Percentiles rank a stretch among this genome's conserved stretches.
Evolutionary conservation across 2,329 filamentous ascomycete species (phyloP).

Genomic region (Pseudogymnoascus sp.): DNA sequence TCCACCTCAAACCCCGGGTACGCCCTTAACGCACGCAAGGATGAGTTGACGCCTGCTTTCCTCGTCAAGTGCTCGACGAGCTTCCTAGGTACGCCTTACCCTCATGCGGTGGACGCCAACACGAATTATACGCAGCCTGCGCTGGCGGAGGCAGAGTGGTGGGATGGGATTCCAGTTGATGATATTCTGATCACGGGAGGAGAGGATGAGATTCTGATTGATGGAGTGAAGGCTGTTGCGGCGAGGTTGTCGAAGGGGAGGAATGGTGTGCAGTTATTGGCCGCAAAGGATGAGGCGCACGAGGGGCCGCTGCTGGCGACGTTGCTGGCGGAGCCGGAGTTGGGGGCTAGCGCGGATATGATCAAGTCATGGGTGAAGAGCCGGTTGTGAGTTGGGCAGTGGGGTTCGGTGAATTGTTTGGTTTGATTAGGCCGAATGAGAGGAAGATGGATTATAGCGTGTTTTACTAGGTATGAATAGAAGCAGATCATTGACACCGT

Average conservation of each 20-base stretch:
- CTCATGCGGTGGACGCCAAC: constrained; percentile 19
- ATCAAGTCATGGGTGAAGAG: constrained; percentile 21
- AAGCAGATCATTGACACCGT: neutral
- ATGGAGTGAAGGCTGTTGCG: constrained; percentile 39
- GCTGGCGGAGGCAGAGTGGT: constrained; percentile 45
- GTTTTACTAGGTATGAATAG: constrained; percentile 3
- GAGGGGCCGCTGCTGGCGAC: constrained; percentile 22
- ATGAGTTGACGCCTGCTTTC: constrained; percentile 38
- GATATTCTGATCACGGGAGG: constrained; percentile 48
- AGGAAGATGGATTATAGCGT: neutral
- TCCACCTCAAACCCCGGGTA: constrained; percentile 36
- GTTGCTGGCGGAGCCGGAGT: constrained; percentile 18
- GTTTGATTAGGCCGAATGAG: neutral
- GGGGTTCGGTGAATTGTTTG: neutral
- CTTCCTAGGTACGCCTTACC: constrained; percentile 35
- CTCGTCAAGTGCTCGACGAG: constrained; percentile 39
- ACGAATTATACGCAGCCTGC: constrained; percentile 49
- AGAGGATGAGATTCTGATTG: constrained; percentile 48
- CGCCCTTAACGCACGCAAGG: constrained; percentile 40
- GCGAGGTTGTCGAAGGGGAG: constrained; percentile 15
- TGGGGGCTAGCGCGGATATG: constrained; percentile 18
- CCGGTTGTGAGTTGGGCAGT: constrained; percentile 16
- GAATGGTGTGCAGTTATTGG: constrained; percentile 11
- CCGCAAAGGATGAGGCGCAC: constrained; percentile 23
- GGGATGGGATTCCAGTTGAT: constrained; percentile 39